Evolutionary conservation across 805 yeast genomes (phyloP).

Genomic region (Candida oleophila): DNA sequence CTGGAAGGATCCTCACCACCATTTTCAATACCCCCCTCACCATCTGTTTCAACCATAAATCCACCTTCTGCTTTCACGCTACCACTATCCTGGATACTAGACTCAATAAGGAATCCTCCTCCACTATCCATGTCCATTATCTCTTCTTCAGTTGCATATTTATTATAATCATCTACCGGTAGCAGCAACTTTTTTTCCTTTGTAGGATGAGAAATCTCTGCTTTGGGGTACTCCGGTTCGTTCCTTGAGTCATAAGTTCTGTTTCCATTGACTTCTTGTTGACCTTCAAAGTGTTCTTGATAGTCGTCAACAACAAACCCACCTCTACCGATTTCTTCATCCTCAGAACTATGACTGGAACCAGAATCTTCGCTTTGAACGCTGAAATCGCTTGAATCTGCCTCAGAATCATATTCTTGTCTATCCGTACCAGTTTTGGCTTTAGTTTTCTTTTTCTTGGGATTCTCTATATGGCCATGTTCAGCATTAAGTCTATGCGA

Average conservation of each 20-base stretch:
- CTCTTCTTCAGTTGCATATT: slow-evolving; percentile 6
- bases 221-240: no score
- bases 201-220: no score
- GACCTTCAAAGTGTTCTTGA: slow-evolving; percentile 24
- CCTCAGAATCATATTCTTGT: neutral
- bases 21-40: no score
- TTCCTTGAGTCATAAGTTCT: slow-evolving; percentile 5
- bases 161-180: slow-evolving; percentile 5
- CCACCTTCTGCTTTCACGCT: neutral
- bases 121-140: slow-evolving; percentile 16
- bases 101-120: slow-evolving; percentile 18
- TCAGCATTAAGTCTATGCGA: slow-evolving; percentile 42
- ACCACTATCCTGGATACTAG: neutral
- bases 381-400: slow-evolving; percentile 4
- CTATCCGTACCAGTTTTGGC: neutral
- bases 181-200: no score
- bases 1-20: no score
- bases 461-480: slow-evolving; percentile 44
- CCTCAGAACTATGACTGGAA: neutral
- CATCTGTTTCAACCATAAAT: neutral
- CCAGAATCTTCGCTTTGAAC: slow-evolving; percentile 6
- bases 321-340: slow-evolving; percentile 5
- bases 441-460: neutral
- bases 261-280: no score
- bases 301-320: slow-evolving; percentile 8